phyloP scores from a whole-genome alignment of 2,329 filamentous ascomycete genomes.

The Diaporthe vaccinii region DNA sequence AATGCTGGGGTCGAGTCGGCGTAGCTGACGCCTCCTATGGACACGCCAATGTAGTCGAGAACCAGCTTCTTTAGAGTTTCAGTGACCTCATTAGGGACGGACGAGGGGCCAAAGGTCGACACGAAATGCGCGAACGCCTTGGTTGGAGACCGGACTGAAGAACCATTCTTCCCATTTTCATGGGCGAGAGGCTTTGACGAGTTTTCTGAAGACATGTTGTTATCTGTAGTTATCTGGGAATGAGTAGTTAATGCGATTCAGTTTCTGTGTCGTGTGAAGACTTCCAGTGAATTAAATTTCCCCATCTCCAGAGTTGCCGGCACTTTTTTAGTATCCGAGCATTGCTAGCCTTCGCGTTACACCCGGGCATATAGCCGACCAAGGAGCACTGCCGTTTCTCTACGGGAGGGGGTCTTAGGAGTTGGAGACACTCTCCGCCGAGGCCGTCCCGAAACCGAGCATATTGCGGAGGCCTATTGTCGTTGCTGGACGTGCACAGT shows the following conservation, averaged over 20 bases:
- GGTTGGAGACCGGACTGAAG: background rate
- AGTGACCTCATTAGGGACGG: background rate
- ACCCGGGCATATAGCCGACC: slow-evolving; percentile 14
- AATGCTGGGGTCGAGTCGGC: slow-evolving; percentile 6
- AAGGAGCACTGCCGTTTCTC: background rate
- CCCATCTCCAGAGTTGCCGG: background rate
- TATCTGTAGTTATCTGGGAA: background rate
- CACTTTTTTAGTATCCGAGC: background rate
- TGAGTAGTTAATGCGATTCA: no score
- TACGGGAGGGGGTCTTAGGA: background rate
- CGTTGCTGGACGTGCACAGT: no score
- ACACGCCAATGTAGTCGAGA: slow-evolving; percentile 20
- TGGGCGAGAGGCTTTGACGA: background rate
- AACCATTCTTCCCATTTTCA: background rate
- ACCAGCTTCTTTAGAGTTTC: slow-evolving; percentile 23
- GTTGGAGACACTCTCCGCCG: background rate
- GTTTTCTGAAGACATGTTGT: background rate
- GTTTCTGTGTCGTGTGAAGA: no score
- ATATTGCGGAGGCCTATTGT: background rate
- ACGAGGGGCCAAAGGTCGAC: background rate
- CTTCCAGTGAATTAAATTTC: background rate
- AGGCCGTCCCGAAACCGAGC: background rate
- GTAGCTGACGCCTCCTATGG: slow-evolving; percentile 10
- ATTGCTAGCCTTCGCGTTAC: background rate
- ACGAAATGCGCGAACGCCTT: background rate